Percentiles rank a stretch among this genome's conserved stretches.
Evolutionary conservation across 2,329 filamentous ascomycete species (phyloP).

Genomic region (Hymenotorrendiella dingleyae): DNA sequence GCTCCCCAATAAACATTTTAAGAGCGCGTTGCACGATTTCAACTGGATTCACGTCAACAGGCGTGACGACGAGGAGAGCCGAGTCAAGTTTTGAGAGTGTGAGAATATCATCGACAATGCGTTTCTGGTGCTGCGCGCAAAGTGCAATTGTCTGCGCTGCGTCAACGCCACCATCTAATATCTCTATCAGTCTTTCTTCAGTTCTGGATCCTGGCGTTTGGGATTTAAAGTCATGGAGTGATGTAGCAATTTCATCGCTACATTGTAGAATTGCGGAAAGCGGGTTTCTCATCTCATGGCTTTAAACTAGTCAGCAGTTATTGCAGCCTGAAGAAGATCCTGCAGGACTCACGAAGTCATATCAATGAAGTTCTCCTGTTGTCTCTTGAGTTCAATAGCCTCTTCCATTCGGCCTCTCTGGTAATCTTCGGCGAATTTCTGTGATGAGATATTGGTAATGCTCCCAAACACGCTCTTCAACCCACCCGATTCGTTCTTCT

Average conservation of each 20-base stretch:
- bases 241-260: constrained; percentile 61
- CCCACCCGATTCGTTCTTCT: constrained; percentile 56
- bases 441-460: constrained; percentile 78
- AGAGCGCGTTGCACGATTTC: constrained; percentile 61
- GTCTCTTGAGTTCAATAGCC: constrained; percentile 71
- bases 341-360: constrained; percentile 46
- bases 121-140: constrained; percentile 59
- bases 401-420: constrained; percentile 74
- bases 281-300: constrained; percentile 71
- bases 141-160: constrained; percentile 77
- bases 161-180: constrained; percentile 56
- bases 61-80: constrained; percentile 63
- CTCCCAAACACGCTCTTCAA: constrained; percentile 74
- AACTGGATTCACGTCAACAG: constrained; percentile 60
- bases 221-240: constrained; percentile 28
- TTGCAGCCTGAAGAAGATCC: background rate
- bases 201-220: constrained; percentile 13
- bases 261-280: constrained; percentile 70
- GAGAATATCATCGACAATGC: constrained; percentile 60
- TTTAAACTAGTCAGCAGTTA: constrained; percentile 3
- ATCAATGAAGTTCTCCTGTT: constrained; percentile 67
- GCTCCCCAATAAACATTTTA: constrained; percentile 75
- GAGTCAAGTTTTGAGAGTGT: constrained; percentile 67
- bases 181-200: constrained; percentile 38
- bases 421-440: constrained; percentile 78